A percentile compares a stretch with the other conserved stretches of the same genome.
These are phyloP conservation scores for Solanum chmielewskii DNA, from an alignment of 257 asterid species.

Conservation along the genomic window DNA sequence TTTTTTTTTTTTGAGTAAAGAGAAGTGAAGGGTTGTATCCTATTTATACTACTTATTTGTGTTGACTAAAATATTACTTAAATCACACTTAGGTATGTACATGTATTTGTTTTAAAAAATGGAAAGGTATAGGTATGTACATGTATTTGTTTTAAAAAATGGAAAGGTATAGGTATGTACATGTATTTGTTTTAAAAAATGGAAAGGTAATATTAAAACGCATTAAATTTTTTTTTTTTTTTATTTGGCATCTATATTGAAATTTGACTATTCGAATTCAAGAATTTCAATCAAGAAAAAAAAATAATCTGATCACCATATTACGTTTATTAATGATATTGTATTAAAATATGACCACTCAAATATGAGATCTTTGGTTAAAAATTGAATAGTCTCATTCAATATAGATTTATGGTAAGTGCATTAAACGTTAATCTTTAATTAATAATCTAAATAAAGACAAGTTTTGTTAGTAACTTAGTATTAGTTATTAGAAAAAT, in stretches of 20 bases:
- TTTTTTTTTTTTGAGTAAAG: neutral
- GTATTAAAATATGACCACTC: neutral
- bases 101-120: neutral
- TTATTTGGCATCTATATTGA: too few relatives aligned
- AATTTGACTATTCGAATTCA: too few relatives aligned
- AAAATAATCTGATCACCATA: fast-evolving
- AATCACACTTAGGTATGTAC: neutral
- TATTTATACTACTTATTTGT: neutral
- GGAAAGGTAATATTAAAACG: neutral
- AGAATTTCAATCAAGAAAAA: too few relatives aligned
- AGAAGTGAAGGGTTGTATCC: neutral
- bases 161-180: neutral
- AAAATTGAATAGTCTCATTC: neutral
- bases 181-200: neutral
- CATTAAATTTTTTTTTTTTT: neutral
- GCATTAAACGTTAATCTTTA: neutral
- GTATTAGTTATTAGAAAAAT: neutral
- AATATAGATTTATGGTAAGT: neutral
- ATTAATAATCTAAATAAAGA: neutral
- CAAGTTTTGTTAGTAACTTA: neutral
- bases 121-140: too few relatives aligned
- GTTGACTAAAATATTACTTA: neutral
- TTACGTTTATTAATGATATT: fast-evolving
- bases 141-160: neutral
- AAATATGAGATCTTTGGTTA: too few relatives aligned